Conservation (phyloP, 371 early-diverging fungal genomes). For the Mucor plumbeus region DNA sequence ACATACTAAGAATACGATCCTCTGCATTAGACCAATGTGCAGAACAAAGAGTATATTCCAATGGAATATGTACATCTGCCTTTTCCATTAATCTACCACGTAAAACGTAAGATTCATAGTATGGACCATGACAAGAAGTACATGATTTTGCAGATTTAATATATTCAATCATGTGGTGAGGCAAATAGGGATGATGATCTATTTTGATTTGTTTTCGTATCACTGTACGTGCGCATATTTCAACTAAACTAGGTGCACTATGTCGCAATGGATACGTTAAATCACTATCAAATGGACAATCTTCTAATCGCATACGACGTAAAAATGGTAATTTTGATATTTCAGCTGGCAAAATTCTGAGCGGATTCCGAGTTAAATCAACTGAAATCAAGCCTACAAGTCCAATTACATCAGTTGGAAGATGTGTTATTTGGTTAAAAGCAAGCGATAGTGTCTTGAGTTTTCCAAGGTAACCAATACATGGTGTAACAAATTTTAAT, state of each 20-base stretch:
- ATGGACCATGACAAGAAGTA: constrained; percentile 84
- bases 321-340: constrained; percentile 53
- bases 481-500: constrained; percentile 50
- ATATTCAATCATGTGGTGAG: constrained; percentile 61
- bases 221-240: constrained; percentile 75
- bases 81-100: constrained; percentile 68
- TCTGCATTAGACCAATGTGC: constrained; percentile 41
- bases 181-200: constrained; percentile 38
- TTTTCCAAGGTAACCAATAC: constrained; percentile 43
- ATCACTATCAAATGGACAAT: constrained; percentile 42
- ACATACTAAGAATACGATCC: constrained; percentile 31
- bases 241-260: constrained; percentile 61
- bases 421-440: constrained; percentile 16
- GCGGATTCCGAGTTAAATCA: constrained; percentile 64
- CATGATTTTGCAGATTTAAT: constrained; percentile 71
- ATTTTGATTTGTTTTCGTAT: constrained; percentile 65
- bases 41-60: constrained; percentile 37
- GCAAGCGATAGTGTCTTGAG: constrained; percentile 27
- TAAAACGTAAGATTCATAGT: constrained; percentile 65
- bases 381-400: constrained; percentile 62
- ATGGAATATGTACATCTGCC: constrained; percentile 45
- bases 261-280: constrained; percentile 30
- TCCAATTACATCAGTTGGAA: constrained; percentile 73
- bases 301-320: constrained; percentile 53
- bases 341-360: constrained; percentile 42